Percentiles rank a stretch among this genome's conserved stretches.
Evolutionary conservation across 2,329 filamentous ascomycete species (phyloP).

Genomic region (Purpureocillium lavendulum): DNA sequence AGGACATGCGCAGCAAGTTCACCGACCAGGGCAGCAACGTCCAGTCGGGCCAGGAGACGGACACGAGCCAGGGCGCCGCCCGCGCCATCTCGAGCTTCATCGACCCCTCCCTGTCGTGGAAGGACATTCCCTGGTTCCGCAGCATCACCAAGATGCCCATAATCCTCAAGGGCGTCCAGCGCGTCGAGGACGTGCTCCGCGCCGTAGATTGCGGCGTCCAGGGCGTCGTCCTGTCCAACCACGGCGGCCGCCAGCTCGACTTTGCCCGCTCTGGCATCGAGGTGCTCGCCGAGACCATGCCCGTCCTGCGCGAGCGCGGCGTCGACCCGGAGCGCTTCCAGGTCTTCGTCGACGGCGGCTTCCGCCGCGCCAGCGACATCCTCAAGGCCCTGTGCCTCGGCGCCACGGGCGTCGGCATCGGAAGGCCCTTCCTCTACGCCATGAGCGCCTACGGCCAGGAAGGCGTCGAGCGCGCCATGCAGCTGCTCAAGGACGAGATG

Average conservation of each 20-base stretch:
- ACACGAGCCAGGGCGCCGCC: slow-evolving; percentile 85
- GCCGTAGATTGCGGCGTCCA: slow-evolving; percentile 78
- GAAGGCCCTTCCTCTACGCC: slow-evolving; percentile 88
- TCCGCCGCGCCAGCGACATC: slow-evolving; percentile 86
- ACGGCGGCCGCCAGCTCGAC: slow-evolving; percentile 90
- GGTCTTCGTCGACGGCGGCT: slow-evolving; percentile 83
- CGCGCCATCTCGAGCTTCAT: slow-evolving; percentile 95
- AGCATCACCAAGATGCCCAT: slow-evolving; percentile 91
- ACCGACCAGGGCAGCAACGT: slow-evolving; percentile 75
- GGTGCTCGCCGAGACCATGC: slow-evolving; percentile 88
- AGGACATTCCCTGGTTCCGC: slow-evolving; percentile 88
- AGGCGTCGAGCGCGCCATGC: slow-evolving; percentile 88
- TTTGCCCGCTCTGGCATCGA: slow-evolving; percentile 85
- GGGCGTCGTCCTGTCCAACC: slow-evolving; percentile 90
- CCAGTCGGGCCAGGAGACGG: slow-evolving; percentile 66
- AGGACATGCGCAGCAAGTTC: slow-evolving; percentile 95
- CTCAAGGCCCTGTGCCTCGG: slow-evolving; percentile 92
- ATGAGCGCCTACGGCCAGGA: slow-evolving; percentile 87
- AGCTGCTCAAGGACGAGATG: slow-evolving; percentile 89
- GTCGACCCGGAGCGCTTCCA: slow-evolving; percentile 66
- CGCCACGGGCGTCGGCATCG: slow-evolving; percentile 87
- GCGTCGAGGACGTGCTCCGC: slow-evolving; percentile 86
- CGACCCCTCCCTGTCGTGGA: slow-evolving; percentile 88
- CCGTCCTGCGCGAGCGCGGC: slow-evolving; percentile 65
- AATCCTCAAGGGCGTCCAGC: slow-evolving; percentile 91